Evolutionary conservation across 768 basidiomycete species (phyloP), one percentile per base, ranked within the genome.

Genomic region (Boletus tomentosulus): DNA sequence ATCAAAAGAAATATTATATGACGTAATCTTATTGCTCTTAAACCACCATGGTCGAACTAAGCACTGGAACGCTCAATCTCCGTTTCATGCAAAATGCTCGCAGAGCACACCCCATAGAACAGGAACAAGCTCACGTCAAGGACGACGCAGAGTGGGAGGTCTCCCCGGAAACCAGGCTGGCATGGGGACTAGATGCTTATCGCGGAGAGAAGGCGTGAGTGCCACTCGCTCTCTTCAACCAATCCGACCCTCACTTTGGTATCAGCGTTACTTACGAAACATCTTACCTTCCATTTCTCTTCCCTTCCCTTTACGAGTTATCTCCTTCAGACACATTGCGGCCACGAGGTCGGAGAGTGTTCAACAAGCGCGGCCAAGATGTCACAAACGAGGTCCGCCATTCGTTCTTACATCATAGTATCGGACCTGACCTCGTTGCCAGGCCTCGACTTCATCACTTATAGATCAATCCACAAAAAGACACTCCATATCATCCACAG

Each of bases 61-160:
- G 86, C 67, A 78, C 75, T 27, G 77, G 84, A 28, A 86, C 85
- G 0, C 73, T 87, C 9, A 79, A 81, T 59, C 75, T 88, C 42
- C 79, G 80, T 2, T 87, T 87, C 65, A 87, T 87, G 86, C 86
- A 85, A 66, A 85, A 85, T 69, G 82, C 85, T 0, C 76, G 80
- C 2, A 73, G 78, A 22, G 62, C 78, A 15, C 73, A 78, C 25
- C 74, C 74, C 53, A 76, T 78, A 15, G 76, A 81, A 57, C 67
- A 74, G 1, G 79, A 82, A 44, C 75, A 77, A 46, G 80, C 82
- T 3, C 76, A 76, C 59, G 74, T 84, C 27, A 75, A 79, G 61
- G 84, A 87, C 62, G 83, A 85, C 48, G 82, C 77, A 0, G 74
- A 84, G 62, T 87, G 86, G 86, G 79, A 83, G 60, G 74, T 87